Percentiles rank a stretch among this genome's conserved stretches.
These are phyloP conservation scores for Tricholoma furcatifolium DNA, from an alignment of 768 basidiomycete species.

Conservation along the genomic window DNA sequence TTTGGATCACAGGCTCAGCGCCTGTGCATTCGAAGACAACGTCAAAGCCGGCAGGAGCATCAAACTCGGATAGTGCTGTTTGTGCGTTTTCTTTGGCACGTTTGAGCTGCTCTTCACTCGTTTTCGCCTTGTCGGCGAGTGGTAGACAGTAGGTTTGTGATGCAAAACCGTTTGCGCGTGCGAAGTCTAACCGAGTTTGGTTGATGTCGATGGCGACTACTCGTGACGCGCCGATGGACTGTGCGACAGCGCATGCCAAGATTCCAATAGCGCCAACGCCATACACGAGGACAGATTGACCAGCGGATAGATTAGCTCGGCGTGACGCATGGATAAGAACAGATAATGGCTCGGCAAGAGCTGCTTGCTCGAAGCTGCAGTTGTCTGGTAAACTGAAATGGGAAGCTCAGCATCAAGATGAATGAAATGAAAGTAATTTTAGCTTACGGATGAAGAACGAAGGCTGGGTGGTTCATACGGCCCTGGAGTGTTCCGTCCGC, in stretches of 20 bases:
- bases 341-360: conserved; percentile 92
- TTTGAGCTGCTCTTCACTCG: conserved; percentile 54
- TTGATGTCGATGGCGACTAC: conserved; percentile 88
- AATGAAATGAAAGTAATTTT: conserved; percentile 7
- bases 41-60: conserved; percentile 78
- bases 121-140: conserved; percentile 43
- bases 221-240: conserved; percentile 64
- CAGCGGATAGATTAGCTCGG: conserved; percentile 41
- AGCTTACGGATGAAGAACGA: conserved; percentile 84
- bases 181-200: conserved; percentile 75
- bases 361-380: conserved; percentile 76
- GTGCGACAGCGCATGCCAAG: conserved; percentile 80
- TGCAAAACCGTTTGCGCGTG: conserved; percentile 72
- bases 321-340: conserved; percentile 73
- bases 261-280: conserved; percentile 95
- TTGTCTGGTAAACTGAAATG: conserved; percentile 65
- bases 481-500: conserved; percentile 89
- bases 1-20: conserved; percentile 88
- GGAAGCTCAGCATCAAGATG: not conserved
- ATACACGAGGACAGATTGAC: conserved; percentile 81
- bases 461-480: conserved; percentile 85
- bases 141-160: conserved; percentile 70
- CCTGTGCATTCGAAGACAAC: conserved; percentile 95
- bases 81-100: conserved; percentile 58
- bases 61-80: conserved; percentile 53